Base-by-base conservation (phyloP, 208 protist species). In the Leishmania amazonensis region DNA sequence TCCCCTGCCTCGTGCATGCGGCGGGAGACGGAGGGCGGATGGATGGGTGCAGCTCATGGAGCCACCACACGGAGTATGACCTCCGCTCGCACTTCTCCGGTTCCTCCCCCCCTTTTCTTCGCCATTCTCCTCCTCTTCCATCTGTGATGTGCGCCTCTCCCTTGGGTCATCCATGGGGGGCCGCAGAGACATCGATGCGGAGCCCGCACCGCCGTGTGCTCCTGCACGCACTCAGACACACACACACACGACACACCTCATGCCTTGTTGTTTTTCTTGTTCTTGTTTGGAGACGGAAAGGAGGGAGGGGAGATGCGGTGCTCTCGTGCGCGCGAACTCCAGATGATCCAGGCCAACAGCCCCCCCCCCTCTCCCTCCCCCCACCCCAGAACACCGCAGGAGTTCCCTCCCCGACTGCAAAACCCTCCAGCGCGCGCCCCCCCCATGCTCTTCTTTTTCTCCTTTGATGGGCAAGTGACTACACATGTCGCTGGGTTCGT, bases 401-500 rank as follows among this genome's bases (percentile, higher is more conserved):
- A 78, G 60, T 47, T 76, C 40, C 35, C 28, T 35, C 70, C 2
- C 57, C 51, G 15, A 3, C n/a, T 76, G 78, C 58, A 70, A 81
- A 17, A 70, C 70, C 42, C 45, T 81, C 15, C 70, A 76, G 78
- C 78, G 64, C 57, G 78, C 70, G 4, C 47, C 28, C 4, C 70
- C 75, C 38, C 19, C 13, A 13, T 21, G 15, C 51, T 21, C 51
- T 54, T 54, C 51, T 21, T 54, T 21, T 54, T 54, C 49, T 53
- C 17, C 51, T 4, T 58, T 19, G 78, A 81, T 57, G 19, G 13
- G 24, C 72, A 80, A 4, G 68, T 89, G 24, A 71, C 65, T 4
- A 40, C 75, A n/a, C 74, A 65, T 35, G 76, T 90, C 7, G 60
- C 89, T 1, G 79, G 74, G 7, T 81, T 84, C 1, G 19, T 86